Evolutionary conservation across 2,329 filamentous ascomycete species (phyloP), one percentile per base, ranked within the genome.

Genomic region (Trichoderma arundinaceum): DNA sequence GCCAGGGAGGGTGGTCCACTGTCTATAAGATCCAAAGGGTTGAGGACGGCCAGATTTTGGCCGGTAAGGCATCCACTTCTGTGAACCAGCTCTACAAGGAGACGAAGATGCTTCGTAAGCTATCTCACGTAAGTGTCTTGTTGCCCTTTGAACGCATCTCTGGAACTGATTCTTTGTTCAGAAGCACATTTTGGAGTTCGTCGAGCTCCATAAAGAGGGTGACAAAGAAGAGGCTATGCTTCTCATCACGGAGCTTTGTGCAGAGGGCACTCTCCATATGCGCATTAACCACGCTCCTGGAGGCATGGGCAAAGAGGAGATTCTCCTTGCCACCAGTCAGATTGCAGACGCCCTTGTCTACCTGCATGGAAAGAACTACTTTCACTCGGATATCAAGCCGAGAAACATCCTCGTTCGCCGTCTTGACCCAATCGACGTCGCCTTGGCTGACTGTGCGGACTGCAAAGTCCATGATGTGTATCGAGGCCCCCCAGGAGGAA

Each of bases 371-470:
- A 38, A 53, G 28, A 64, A 60, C 0, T 66, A 72, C 1, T 74
- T 72, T 15, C 76, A 77, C 53, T 70, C 71, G 0, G 76, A 77
- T 46, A 28, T 77, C 41, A 77, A 77, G 60, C 75, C 75, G 0
- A 69, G 70, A 4, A 77, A 77, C 56, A 72, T 77, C 2, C 64
- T 77, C 0, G 57, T 77, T 15, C 72, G 74, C 13, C 65, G 65
- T 1, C 68, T 72, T 61, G 9, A 70, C 4, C 75, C 76, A 0
- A 66, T 77, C 2, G 56, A 75, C 15, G 67, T 75, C 15, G 75
- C 72, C 12, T 66, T 77, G 4, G 76, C 68, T 1, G 76, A 77
- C 59, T 76, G 72, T 41, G 75, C 71, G 1, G 75, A 77, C 32
- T 67, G 75, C 15, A 73, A 72, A 62, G 39, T 38, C 7, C 64